Conservation (phyloP, 2,329 filamentous ascomycete genomes). For the Sporothrix luriei region DNA sequence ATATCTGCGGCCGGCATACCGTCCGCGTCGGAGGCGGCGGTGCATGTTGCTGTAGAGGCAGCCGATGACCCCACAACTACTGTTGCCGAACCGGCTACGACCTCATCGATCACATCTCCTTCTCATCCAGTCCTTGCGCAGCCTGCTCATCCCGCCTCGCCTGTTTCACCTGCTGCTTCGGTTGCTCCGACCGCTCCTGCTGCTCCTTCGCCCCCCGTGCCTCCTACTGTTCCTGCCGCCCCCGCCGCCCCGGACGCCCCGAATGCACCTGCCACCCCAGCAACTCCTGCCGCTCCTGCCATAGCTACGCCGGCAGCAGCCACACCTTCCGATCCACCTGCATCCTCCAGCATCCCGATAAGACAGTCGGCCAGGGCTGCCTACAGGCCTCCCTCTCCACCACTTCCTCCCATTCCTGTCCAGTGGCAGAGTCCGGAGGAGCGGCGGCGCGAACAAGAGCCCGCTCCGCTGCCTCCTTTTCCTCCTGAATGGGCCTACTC, state of each 20-base stretch:
- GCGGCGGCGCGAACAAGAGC: background rate
- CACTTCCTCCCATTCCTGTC: constrained; percentile 9
- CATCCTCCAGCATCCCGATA: background rate
- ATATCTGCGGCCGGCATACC: background rate
- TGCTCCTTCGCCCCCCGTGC: background rate
- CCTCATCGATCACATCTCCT: background rate
- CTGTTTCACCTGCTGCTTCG: background rate
- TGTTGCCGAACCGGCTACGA: background rate
- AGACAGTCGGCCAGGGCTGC: background rate
- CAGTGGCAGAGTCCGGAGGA: background rate
- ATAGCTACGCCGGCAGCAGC: too few relatives aligned
- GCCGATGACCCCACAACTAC: background rate
- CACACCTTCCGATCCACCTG: background rate
- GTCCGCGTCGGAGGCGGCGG: background rate
- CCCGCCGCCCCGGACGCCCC: too few relatives aligned
- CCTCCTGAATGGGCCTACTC: background rate
- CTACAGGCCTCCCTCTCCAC: background rate
- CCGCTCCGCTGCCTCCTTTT: constrained; percentile 9
- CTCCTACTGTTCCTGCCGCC: background rate
- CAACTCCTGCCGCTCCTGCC: too few relatives aligned
- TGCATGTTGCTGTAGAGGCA: background rate
- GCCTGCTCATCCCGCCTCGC: background rate
- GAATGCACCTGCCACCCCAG: too few relatives aligned
- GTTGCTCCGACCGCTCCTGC: background rate
- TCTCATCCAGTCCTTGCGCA: background rate